Percentiles rank a stretch among this genome's conserved stretches.
These are phyloP conservation scores for Curvularia sp. DNA, from an alignment of 2,329 filamentous ascomycete species.

Conservation along the genomic window DNA sequence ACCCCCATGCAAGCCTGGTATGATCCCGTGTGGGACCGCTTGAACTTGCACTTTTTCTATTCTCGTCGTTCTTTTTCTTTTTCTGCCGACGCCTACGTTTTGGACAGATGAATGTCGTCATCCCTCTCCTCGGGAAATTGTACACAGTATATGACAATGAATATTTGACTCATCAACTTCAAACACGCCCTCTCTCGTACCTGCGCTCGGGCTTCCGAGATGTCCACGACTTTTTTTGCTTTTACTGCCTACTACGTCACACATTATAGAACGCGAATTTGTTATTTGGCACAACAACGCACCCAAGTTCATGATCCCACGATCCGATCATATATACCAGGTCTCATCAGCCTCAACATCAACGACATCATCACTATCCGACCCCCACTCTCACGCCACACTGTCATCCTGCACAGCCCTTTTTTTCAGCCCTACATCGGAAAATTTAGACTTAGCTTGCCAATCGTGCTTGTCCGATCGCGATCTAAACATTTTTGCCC, in stretches of 20 bases:
- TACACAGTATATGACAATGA: neutral
- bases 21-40: neutral
- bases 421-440: neutral
- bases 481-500: neutral
- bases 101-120: neutral
- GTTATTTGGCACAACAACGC: no score
- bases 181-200: neutral
- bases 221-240: neutral
- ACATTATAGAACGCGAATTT: neutral
- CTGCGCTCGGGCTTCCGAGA: neutral
- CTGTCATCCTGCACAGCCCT: neutral
- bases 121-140: neutral
- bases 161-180: neutral
- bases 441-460: neutral
- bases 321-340: neutral
- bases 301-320: neutral
- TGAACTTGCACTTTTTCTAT: neutral
- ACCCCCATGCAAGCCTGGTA: neutral
- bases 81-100: neutral
- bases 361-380: neutral
- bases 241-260: neutral
- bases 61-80: neutral
- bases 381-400: neutral
- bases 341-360: neutral
- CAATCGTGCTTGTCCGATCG: neutral